phyloP scores from a whole-genome alignment of 805 yeast genomes.

The Barnettozyma botsteinii region DNA sequence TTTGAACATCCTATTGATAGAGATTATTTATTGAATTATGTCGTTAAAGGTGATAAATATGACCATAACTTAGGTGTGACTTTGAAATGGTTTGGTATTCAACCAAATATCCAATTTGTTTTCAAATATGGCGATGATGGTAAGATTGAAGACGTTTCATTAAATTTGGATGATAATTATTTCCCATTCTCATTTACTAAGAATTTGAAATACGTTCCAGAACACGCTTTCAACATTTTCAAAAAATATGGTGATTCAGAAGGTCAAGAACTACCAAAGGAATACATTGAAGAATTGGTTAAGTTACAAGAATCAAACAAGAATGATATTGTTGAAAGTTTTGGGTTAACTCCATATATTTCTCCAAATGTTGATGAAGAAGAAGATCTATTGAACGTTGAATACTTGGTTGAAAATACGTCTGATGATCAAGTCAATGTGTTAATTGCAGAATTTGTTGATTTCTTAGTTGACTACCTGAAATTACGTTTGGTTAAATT shows the following conservation, averaged over 20 bases:
- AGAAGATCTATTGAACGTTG: conserved; percentile 10
- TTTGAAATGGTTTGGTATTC: conserved; percentile 33
- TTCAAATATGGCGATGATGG: conserved; percentile 19
- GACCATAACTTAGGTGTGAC: conserved; percentile 23
- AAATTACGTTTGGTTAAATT: conserved; percentile 6
- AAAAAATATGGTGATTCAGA: conserved; percentile 9
- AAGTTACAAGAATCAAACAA: conserved; percentile 15
- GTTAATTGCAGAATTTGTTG: conserved; percentile 18
- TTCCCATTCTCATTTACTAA: conserved; percentile 29
- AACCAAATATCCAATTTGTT: conserved; percentile 36
- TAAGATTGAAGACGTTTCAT: conserved; percentile 14
- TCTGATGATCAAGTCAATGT: conserved; percentile 18
- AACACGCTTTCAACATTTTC: conserved; percentile 18
- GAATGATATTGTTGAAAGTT: conserved; percentile 20
- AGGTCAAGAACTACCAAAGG: conserved; percentile 7
- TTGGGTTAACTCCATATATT: conserved; percentile 19
- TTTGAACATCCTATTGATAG: conserved; percentile 33
- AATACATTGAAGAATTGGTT: conserved; percentile 12
- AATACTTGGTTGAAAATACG: conserved; percentile 11
- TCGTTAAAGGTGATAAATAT: conserved; percentile 10
- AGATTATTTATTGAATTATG: conserved; percentile 12
- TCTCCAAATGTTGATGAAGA: conserved; percentile 12
- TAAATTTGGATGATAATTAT: conserved; percentile 29
- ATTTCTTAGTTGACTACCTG: conserved; percentile 17
- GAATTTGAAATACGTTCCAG: conserved; percentile 16